A percentile compares a stretch with the other conserved stretches of the same genome.
Evolutionary conservation across 2,329 filamentous ascomycete species (phyloP).

Genomic region (Parasarocladium wereldwijsianum): DNA sequence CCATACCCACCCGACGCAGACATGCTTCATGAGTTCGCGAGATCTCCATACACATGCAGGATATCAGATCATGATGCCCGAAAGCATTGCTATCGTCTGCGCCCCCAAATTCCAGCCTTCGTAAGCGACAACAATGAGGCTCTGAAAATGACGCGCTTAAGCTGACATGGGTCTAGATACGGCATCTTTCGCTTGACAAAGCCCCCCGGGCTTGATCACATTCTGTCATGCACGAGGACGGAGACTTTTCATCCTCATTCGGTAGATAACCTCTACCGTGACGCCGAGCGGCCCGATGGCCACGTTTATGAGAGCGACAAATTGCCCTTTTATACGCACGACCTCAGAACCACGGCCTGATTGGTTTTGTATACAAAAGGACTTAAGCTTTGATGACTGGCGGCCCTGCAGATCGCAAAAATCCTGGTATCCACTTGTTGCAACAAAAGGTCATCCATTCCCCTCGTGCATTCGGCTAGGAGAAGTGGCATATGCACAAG

Average conservation of each 20-base stretch:
- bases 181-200: slow-evolving; percentile 89
- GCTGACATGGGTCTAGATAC: slow-evolving; percentile 38
- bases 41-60: slow-evolving; percentile 89
- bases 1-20: slow-evolving; percentile 91
- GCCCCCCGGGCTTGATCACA: slow-evolving; percentile 76
- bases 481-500: too few relatives aligned
- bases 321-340: slow-evolving; percentile 44
- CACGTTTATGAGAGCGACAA: slow-evolving; percentile 56
- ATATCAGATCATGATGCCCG: slow-evolving; percentile 91
- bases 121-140: slow-evolving; percentile 35
- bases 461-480: too few relatives aligned
- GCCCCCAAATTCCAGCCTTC: slow-evolving; percentile 66
- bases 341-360: slow-evolving; percentile 33
- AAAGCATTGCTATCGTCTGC: slow-evolving; percentile 94
- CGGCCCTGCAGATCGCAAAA: too few relatives aligned
- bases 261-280: slow-evolving; percentile 60
- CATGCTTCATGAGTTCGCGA: slow-evolving; percentile 91
- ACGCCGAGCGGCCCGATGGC: slow-evolving; percentile 49
- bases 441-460: too few relatives aligned
- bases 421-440: too few relatives aligned
- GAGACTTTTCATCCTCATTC: slow-evolving; percentile 71
- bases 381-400: too few relatives aligned
- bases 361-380: too few relatives aligned
- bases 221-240: slow-evolving; percentile 62
- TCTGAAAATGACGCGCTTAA: not conserved